Base-by-base conservation (phyloP, 2,329 filamentous ascomycete species). In the Tolypocladium inflatum region DNA sequence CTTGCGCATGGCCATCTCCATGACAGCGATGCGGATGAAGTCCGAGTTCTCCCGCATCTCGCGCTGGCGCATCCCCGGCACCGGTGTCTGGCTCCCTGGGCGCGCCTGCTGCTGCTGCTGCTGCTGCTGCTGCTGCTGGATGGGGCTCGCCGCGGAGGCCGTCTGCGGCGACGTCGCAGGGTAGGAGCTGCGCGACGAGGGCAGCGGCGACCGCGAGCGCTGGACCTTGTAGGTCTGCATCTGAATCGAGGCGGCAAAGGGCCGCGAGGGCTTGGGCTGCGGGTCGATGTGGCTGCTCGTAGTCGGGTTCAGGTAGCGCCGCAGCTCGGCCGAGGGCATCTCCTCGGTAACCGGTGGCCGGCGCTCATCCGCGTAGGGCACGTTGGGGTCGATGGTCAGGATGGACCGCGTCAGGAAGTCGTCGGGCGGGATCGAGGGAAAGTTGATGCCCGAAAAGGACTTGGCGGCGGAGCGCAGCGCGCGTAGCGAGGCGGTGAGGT, bases 1-100 rank as follows among this genome's bases (percentile, higher is more conserved):
- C 65, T 80, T 82, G 58, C 85, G 81, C 85, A 88, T 88, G 15
- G 85, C 81, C 81, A 88, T 87, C 67, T 88, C 85, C 79, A 88
- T 83, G 55, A 88, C 85, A 41, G 85, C 85, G 57, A 88, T 82
- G 63, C 85, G 81, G 66, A 88, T 87, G 66, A 88, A 88, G 65
- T 88, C 84, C 45, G 84, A 80, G 63, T 88, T 88, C 69, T 88
- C 85, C 37, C 85, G 82, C 76, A 87, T 81, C 68, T 88, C 85
- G 53, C 85, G 80, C 69, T 87, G 85, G 26, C 85, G 81, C 64
- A 78, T 74, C 63, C 77, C 75, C 55, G 77, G 75, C 56, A 67
- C 73, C 42, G 72, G 65, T 38, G 70, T 65, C 5, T 41, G 41
- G 13, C 1, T 37, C 1, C 26, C 26, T 2, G 54, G 19, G 10